phyloP scores from a whole-genome alignment of 2,329 filamentous ascomycete species.

The Ambrosiella cleistominuta region DNA sequence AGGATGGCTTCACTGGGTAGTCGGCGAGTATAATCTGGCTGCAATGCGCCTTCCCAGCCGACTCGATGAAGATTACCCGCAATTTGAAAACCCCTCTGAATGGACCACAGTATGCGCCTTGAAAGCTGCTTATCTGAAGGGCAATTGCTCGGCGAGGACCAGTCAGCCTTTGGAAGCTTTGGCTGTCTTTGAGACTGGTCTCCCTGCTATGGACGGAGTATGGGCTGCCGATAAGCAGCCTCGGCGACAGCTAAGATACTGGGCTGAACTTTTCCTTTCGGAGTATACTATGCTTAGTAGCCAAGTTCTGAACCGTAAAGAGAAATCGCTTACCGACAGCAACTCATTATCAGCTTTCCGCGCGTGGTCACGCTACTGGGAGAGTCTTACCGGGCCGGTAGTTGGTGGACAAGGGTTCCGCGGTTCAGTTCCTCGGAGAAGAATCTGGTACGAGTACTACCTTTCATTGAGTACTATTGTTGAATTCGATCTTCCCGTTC shows the following conservation, averaged over 20 bases:
- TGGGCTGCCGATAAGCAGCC: conserved; percentile 31
- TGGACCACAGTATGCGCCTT: conserved; percentile 74
- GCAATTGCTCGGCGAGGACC: conserved; percentile 38
- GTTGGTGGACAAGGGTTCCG: conserved; percentile 40
- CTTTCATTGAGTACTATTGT: conserved; percentile 59
- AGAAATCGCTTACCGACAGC: conserved; percentile 32
- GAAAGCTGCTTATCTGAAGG: conserved; percentile 63
- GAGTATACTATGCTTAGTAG: conserved; percentile 56
- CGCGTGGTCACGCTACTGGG: conserved; percentile 56
- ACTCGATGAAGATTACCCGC: conserved; percentile 36
- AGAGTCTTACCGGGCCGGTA: conserved; percentile 28
- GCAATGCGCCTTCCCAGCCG: conserved; percentile 44
- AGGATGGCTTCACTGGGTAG: conserved; percentile 69
- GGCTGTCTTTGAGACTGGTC: conserved; percentile 44
- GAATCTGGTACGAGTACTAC: conserved; percentile 79
- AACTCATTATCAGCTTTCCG: conserved; percentile 41
- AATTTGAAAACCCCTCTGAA: conserved; percentile 38
- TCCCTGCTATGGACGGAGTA: conserved; percentile 42
- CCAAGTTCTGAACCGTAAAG: conserved; percentile 34
- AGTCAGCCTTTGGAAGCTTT: conserved; percentile 41
- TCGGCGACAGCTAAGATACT: conserved; percentile 51
- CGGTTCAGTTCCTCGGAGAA: conserved; percentile 41
- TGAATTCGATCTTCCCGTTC: conserved; percentile 44
- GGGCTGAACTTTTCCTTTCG: conserved; percentile 62
- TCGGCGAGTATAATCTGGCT: conserved; percentile 50